A percentile compares a stretch with the other conserved stretches of the same genome.
Evolutionary conservation across 2,329 filamentous ascomycete species (phyloP).

Genomic region (Cladosporium oxysporum): DNA sequence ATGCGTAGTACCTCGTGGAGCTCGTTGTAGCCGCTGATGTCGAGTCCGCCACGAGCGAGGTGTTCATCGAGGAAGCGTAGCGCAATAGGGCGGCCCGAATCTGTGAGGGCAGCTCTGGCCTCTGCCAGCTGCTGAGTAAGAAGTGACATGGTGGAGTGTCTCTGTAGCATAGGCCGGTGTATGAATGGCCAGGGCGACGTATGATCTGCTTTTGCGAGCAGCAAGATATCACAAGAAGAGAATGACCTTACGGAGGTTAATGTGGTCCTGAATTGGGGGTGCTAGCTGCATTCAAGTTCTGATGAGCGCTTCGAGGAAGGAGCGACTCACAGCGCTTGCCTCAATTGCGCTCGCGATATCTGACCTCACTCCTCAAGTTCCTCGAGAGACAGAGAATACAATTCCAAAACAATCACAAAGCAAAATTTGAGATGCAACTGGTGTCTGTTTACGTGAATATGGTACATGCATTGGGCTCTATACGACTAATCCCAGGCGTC

Average conservation of each 20-base stretch:
- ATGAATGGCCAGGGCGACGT: not conserved
- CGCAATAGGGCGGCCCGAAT: not conserved
- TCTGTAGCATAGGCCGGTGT: not conserved
- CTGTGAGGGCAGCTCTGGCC: not conserved
- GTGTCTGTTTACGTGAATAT: slow-evolving; percentile 17
- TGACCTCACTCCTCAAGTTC: not conserved
- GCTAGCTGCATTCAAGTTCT: not conserved
- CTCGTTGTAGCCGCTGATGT: slow-evolving; percentile 21
- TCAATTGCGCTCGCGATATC: not conserved
- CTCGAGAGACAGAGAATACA: not conserved
- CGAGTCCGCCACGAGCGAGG: slow-evolving; percentile 21
- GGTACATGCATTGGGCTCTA: slow-evolving; percentile 16
- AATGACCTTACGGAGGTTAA: not conserved
- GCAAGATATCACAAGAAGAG: not conserved
- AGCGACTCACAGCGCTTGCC: not conserved
- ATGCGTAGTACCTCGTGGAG: slow-evolving; percentile 23
- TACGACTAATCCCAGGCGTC: not conserved
- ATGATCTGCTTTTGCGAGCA: not conserved
- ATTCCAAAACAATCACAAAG: not conserved
- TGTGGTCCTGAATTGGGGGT: not conserved
- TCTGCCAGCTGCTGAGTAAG: not conserved
- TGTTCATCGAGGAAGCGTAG: slow-evolving; percentile 22
- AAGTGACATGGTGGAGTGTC: not conserved
- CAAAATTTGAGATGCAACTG: not conserved
- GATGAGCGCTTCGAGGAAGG: not conserved